These are phyloP conservation scores for Corniculantispora saksenae DNA, from an alignment of 2,329 filamentous ascomycete genomes.

Conservation along the genomic window DNA sequence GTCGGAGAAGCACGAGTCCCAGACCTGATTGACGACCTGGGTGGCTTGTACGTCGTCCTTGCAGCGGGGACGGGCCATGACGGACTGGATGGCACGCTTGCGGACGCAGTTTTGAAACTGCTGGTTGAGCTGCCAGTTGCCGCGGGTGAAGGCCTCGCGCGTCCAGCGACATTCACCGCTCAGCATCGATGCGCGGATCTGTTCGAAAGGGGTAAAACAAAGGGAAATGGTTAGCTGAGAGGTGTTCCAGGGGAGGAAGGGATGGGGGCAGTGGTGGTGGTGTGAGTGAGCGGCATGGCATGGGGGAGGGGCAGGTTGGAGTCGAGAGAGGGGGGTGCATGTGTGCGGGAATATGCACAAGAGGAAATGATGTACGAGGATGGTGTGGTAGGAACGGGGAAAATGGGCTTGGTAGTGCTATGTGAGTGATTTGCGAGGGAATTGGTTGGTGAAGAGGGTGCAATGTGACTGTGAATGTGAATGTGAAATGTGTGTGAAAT, in stretches of 20 bases:
- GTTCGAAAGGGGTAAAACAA: constrained; percentile 14
- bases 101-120: constrained; percentile 94
- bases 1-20: constrained; percentile 94
- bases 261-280: background rate
- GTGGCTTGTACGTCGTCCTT: constrained; percentile 84
- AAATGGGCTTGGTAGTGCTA: background rate
- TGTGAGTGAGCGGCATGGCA: background rate
- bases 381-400: background rate
- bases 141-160: constrained; percentile 79
- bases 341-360: constrained; percentile 12
- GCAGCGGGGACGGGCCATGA: constrained; percentile 76
- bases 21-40: constrained; percentile 94
- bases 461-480: too few species aligned
- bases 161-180: constrained; percentile 92
- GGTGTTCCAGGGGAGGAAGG: too few species aligned
- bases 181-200: constrained; percentile 91
- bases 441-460: background rate
- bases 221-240: constrained; percentile 10
- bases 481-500: background rate
- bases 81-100: constrained; percentile 74
- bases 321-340: background rate
- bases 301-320: background rate
- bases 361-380: constrained; percentile 6
- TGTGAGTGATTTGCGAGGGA: background rate
- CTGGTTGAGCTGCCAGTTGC: constrained; percentile 85